phyloP scores from a whole-genome alignment of 164 flowering plant species.

The Dillenia turbinata region DNA sequence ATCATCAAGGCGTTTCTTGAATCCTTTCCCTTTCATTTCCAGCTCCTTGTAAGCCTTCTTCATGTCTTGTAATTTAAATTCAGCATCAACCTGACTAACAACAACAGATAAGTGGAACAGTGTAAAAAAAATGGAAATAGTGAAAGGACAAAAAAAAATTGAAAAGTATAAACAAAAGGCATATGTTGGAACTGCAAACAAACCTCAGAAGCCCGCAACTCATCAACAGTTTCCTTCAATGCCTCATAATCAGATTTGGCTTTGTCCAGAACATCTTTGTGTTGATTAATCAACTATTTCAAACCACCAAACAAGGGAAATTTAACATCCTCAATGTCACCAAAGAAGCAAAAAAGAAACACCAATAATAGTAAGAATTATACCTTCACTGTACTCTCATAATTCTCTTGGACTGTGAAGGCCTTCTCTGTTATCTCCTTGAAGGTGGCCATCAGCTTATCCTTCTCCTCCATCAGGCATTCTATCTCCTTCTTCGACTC shows the following conservation, averaged over 20 bases:
- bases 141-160: not conserved
- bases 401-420: conserved; percentile 74
- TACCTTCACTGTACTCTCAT: conserved; percentile 72
- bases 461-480: conserved; percentile 51
- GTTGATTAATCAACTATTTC: conserved; percentile 64
- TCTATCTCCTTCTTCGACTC: conserved; percentile 87
- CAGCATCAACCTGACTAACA: conserved; percentile 78
- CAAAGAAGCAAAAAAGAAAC: not conserved
- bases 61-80: conserved; percentile 78
- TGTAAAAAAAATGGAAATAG: not conserved
- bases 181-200: conserved; percentile 3
- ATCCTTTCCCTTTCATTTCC: conserved; percentile 74
- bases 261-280: conserved; percentile 63
- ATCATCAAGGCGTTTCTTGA: conserved; percentile 71
- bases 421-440: conserved; percentile 85
- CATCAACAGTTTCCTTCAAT: conserved; percentile 30
- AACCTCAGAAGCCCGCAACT: conserved; percentile 83
- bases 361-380: not conserved
- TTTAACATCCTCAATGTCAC: conserved; percentile 1
- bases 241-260: conserved; percentile 34
- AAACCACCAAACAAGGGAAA: conserved; percentile 3
- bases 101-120: not conserved
- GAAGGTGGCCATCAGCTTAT: conserved; percentile 41
- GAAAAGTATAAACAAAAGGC: not conserved
- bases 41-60: conserved; percentile 70